A percentile compares a stretch with the other conserved stretches of the same genome.
Evolutionary conservation across 164 flowering plant genomes (phyloP).

Genomic region (Protea cynaroides): DNA sequence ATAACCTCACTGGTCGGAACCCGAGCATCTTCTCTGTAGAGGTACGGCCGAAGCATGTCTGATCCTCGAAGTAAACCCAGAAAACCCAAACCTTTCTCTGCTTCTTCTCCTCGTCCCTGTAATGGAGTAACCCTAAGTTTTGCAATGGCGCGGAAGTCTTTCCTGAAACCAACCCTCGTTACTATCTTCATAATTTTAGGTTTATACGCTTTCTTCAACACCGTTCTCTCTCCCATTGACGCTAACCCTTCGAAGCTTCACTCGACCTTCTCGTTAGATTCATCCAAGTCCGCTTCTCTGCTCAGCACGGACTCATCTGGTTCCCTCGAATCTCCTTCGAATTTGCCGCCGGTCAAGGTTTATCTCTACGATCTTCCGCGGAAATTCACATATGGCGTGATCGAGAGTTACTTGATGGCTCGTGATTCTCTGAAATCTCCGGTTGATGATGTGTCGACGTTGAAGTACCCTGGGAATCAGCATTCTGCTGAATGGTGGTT

Average conservation of each 20-base stretch:
- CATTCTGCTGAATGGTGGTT: constrained; percentile 94
- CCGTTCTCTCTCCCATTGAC: too few relatives aligned
- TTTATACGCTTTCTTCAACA: too few relatives aligned
- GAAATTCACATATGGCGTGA: constrained; percentile 79
- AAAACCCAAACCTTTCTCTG: neutral
- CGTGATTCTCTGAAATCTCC: constrained; percentile 27
- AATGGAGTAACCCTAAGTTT: constrained; percentile 6
- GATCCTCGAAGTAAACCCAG: too few relatives aligned
- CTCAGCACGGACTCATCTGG: constrained; percentile 3
- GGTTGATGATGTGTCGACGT: constrained; percentile 16
- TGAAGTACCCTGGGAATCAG: constrained; percentile 87
- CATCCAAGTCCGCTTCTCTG: constrained; percentile 1
- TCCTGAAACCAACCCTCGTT: constrained; percentile 37
- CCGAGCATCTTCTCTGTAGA: too few relatives aligned
- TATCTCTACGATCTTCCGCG: constrained; percentile 78
- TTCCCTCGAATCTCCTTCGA: neutral
- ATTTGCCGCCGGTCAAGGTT: constrained; percentile 31
- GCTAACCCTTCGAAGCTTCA: constrained; percentile 12
- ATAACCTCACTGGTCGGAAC: too few relatives aligned
- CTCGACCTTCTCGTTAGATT: constrained; percentile 3
- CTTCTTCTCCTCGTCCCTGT: too few relatives aligned
- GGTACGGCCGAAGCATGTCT: too few relatives aligned
- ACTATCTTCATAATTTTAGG: too few relatives aligned
- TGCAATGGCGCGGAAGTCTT: constrained; percentile 31
- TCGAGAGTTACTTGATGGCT: constrained; percentile 62